Percentiles rank a stretch among this genome's conserved stretches.
Evolutionary conservation across 495 filamentous ascomycete genomes (phyloP).

Genomic region (Aspergillus carlsbadensis): DNA sequence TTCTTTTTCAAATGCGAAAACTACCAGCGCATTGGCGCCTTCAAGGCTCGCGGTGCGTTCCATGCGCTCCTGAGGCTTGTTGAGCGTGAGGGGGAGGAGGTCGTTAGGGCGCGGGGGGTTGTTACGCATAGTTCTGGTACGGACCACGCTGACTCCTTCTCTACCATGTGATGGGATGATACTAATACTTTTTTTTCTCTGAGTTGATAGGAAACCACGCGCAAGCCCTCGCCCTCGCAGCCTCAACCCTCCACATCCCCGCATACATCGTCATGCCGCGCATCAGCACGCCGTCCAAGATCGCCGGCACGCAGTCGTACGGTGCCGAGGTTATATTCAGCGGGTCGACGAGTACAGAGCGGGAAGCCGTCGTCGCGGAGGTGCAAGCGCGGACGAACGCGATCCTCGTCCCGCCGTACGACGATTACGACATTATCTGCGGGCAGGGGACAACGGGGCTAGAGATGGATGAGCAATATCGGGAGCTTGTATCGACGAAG

Average conservation of each 20-base stretch:
- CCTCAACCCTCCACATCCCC: conserved; percentile 59
- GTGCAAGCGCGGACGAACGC: conserved; percentile 71
- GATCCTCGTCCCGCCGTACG: conserved; percentile 81
- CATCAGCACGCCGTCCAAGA: conserved; percentile 81
- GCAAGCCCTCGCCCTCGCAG: conserved; percentile 88
- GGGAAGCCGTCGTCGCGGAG: conserved; percentile 69
- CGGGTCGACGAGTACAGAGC: conserved; percentile 75
- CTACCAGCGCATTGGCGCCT: conserved; percentile 84
- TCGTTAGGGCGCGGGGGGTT: conserved; percentile 63
- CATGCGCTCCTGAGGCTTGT: conserved; percentile 79
- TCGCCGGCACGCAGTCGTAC: conserved; percentile 73
- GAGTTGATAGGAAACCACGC: conserved; percentile 80
- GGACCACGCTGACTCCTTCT: too few relatives aligned
- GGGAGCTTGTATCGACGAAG: conserved; percentile 42
- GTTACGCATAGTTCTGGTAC: conserved; percentile 89
- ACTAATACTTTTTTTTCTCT: neutral
- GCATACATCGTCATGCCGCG: conserved; percentile 89
- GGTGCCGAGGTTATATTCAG: conserved; percentile 79
- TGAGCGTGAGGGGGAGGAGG: conserved; percentile 57
- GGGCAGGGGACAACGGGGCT: conserved; percentile 87
- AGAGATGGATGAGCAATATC: conserved; percentile 75
- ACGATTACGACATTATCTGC: conserved; percentile 86
- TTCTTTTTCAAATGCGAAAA: conserved; percentile 99
- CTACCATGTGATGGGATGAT: too few relatives aligned
- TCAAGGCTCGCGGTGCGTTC: conserved; percentile 89